These are phyloP conservation scores for Paraconiothyrium brasiliense DNA, from an alignment of 2,329 filamentous ascomycete genomes.

Conservation along the genomic window DNA sequence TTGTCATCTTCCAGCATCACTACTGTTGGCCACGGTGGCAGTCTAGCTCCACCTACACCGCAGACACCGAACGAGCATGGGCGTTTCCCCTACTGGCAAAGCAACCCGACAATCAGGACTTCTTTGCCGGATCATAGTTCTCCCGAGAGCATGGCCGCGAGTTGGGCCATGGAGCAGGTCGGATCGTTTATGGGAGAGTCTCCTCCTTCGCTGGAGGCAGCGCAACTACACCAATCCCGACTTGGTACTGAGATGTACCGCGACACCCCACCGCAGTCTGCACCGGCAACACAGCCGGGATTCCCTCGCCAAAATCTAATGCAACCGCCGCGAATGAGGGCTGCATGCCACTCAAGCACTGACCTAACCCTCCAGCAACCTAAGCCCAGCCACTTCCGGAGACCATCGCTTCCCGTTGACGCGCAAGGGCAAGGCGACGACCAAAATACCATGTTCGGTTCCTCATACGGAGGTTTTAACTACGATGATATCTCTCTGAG, in stretches of 20 bases:
- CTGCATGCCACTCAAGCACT: constrained; percentile 45
- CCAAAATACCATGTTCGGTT: constrained; percentile 11
- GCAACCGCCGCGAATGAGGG: constrained; percentile 44
- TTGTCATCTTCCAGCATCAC: constrained; percentile 49
- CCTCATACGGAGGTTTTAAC: constrained; percentile 22
- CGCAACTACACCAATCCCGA: constrained; percentile 39
- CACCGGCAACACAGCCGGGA: constrained; percentile 59
- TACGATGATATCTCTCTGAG: constrained; percentile 43
- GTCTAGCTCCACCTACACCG: constrained; percentile 59
- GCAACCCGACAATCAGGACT: constrained; percentile 40
- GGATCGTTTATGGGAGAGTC: constrained; percentile 50
- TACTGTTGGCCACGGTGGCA: constrained; percentile 48
- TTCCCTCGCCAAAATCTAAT: constrained; percentile 53
- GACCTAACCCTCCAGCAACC: constrained; percentile 47
- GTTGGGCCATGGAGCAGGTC: constrained; percentile 48
- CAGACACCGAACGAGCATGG: constrained; percentile 55
- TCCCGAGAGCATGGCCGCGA: constrained; percentile 48
- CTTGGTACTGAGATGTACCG: constrained; percentile 50
- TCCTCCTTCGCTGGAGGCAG: constrained; percentile 52
- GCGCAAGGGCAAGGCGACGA: constrained; percentile 37
- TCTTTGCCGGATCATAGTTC: constrained; percentile 50
- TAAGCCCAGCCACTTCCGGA: constrained; percentile 48
- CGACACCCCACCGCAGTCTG: constrained; percentile 61
- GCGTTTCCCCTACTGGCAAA: constrained; percentile 54
- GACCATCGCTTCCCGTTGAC: constrained; percentile 48